Conservation (phyloP, 169 alveolate genomes). For the Miamiensis avidus region DNA sequence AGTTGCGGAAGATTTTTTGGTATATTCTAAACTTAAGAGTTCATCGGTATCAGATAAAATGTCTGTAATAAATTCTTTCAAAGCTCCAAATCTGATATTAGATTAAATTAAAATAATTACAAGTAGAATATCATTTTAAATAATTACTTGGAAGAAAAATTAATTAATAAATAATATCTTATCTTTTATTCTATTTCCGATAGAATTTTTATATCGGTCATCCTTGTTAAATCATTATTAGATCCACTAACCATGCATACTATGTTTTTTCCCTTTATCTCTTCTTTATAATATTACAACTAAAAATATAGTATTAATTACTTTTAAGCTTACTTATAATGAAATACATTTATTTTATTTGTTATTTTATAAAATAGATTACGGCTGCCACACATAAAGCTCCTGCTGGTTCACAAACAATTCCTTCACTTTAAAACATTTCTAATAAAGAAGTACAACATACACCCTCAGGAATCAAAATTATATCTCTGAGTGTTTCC, state of each 20-base stretch:
- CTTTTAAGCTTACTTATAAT: too few relatives aligned
- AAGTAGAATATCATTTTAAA: background rate
- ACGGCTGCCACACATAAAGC: conserved; percentile 43
- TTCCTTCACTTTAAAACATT: conserved; percentile 33
- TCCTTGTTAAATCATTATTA: conserved; percentile 43
- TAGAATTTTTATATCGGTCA: conserved; percentile 43
- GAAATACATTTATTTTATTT: conserved; percentile 1
- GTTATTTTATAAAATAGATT: background rate
- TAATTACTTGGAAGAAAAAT: conserved; percentile 24
- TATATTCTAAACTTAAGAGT: conserved; percentile 34
- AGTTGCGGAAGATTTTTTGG: conserved; percentile 20
- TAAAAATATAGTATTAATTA: background rate
- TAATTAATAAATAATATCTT: conserved; percentile 35
- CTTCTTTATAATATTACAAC: conserved; percentile 31
- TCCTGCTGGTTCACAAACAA: conserved; percentile 49
- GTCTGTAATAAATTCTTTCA: conserved; percentile 33
- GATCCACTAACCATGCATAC: conserved; percentile 44
- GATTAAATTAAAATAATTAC: too few relatives aligned
- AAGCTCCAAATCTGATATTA: conserved; percentile 26
- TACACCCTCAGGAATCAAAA: conserved; percentile 43
- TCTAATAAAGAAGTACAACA: conserved; percentile 39
- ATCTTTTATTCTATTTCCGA: conserved; percentile 35
- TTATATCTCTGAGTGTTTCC: background rate
- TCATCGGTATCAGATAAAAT: conserved; percentile 27
- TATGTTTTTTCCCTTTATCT: conserved; percentile 41